phyloP scores from a whole-genome alignment of 257 asterid species.

The Nemophila menziesii region DNA sequence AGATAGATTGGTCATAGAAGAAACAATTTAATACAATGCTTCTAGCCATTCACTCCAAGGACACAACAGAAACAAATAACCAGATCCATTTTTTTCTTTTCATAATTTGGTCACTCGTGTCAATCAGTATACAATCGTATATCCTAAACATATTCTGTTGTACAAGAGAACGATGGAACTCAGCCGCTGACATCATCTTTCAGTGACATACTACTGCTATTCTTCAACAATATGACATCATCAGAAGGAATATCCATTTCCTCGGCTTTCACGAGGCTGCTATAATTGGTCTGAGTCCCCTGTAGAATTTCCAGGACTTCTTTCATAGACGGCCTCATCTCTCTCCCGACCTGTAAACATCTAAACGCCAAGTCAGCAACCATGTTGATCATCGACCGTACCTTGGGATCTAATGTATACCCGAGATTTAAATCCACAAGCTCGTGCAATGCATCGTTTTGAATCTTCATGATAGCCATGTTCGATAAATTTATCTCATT shows the following conservation, averaged over 20 bases:
- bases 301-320: slow-evolving; percentile 38
- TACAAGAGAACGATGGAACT: no score
- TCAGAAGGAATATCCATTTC: slow-evolving; percentile 28
- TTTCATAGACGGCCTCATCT: slow-evolving; percentile 66
- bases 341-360: slow-evolving; percentile 54
- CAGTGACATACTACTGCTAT: no score
- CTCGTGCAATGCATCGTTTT: slow-evolving; percentile 43
- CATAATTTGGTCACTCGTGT: no score
- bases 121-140: no score
- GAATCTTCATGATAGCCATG: slow-evolving; percentile 72
- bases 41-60: no score
- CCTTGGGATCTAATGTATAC: slow-evolving; percentile 23
- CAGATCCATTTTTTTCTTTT: no score
- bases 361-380: slow-evolving; percentile 66
- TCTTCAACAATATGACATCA: slow-evolving; percentile 22
- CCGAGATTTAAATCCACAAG: slow-evolving; percentile 54
- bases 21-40: no score
- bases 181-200: no score
- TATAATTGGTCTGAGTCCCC: slow-evolving; percentile 28
- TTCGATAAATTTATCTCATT: slow-evolving; percentile 60
- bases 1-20: no score
- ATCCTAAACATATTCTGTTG: no score
- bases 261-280: slow-evolving; percentile 17
- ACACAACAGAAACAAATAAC: no score
- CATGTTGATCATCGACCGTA: slow-evolving; percentile 29